Evolutionary conservation across 2,329 filamentous ascomycete genomes (phyloP).

Genomic region (Cladosporium sp.): DNA sequence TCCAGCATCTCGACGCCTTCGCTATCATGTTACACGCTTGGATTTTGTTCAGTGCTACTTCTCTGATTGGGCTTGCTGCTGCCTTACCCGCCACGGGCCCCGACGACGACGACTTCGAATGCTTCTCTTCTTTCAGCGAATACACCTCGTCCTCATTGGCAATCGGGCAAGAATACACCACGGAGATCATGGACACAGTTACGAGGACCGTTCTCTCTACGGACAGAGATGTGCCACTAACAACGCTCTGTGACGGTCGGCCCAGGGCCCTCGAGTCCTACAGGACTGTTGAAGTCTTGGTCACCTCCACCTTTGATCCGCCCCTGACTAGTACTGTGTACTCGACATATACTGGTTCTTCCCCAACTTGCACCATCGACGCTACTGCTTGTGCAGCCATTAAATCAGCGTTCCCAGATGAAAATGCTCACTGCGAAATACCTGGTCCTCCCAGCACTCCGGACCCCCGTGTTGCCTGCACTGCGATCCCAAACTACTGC

Average conservation of each 20-base stretch:
- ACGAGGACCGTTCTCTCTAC: too few species aligned
- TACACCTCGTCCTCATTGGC: slow-evolving; percentile 11
- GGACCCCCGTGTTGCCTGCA: too few species aligned
- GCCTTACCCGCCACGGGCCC: slow-evolving; percentile 10
- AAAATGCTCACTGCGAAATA: background rate
- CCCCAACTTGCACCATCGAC: slow-evolving; percentile 11
- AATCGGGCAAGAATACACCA: slow-evolving; percentile 2
- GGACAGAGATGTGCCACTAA: slow-evolving; percentile 8
- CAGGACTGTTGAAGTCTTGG: slow-evolving; percentile 1
- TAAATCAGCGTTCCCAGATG: slow-evolving; percentile 1
- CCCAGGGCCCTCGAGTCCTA: background rate
- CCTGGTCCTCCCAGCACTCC: too few species aligned
- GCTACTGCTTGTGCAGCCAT: slow-evolving; percentile 8
- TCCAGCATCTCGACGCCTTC: too few species aligned
- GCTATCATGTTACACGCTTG: background rate
- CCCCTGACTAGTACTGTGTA: background rate
- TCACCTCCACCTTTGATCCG: slow-evolving; percentile 7
- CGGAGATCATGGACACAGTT: background rate
- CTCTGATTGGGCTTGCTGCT: background rate
- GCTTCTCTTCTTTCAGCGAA: slow-evolving; percentile 15
- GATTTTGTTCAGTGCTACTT: background rate
- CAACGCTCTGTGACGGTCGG: slow-evolving; percentile 15
- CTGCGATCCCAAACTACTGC: background rate
- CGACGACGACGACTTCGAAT: slow-evolving; percentile 17
- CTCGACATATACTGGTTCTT: background rate